Conservation (phyloP, 306 rosid genomes). For the Malus domestica region ASM211411v1 NC_041795.1:34469501-34470000, state of each 20-base stretch:
- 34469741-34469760: constrained; percentile 34
- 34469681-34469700: constrained; percentile 82
- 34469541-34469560: constrained; percentile 85
- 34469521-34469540: constrained; percentile 53
- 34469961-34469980: not conserved
- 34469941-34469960: constrained; percentile 8
- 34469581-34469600: constrained; percentile 84
- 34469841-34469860: not conserved
- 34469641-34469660: constrained; percentile 2
- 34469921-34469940: constrained; percentile 20
- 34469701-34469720: constrained; percentile 67
- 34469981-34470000: not conserved
- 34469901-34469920: not conserved
- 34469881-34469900: not conserved
- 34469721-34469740: constrained; percentile 69
- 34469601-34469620: not conserved
- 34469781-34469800: constrained; percentile 62
- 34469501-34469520: constrained; percentile 41
- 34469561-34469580: constrained; percentile 79
- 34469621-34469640: not conserved
- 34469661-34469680: constrained; percentile 8
- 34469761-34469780: constrained; percentile 65
- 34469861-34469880: not conserved
- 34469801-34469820: constrained; percentile 61
- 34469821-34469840: constrained; percentile 53